Evolutionary conservation across 2,329 filamentous ascomycete species (phyloP).

Genomic region (Bipolaris gigantea): DNA sequence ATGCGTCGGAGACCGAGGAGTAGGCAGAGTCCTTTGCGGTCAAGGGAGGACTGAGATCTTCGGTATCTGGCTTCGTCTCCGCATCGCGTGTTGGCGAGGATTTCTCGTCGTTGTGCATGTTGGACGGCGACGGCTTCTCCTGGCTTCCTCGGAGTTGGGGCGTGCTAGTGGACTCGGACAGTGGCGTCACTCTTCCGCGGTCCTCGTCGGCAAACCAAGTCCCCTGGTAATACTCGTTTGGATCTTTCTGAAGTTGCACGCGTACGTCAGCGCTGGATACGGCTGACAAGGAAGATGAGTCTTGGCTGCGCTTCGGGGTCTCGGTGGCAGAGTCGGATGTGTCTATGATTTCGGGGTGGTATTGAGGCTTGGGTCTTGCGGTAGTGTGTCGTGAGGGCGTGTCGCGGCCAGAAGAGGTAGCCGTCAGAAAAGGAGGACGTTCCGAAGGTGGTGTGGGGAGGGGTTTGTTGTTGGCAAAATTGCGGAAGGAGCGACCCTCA

Average conservation of each 20-base stretch:
- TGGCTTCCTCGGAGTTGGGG: slow-evolving; percentile 19
- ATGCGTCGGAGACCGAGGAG: slow-evolving; percentile 43
- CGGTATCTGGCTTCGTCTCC: slow-evolving; percentile 16
- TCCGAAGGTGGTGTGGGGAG: slow-evolving; percentile 40
- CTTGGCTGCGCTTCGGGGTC: slow-evolving; percentile 23
- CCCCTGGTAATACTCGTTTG: slow-evolving; percentile 28
- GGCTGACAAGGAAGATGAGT: slow-evolving; percentile 15
- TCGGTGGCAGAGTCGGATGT: slow-evolving; percentile 25
- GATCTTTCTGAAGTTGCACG: slow-evolving; percentile 18
- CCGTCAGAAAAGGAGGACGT: slow-evolving; percentile 28
- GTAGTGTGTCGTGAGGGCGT: slow-evolving; percentile 20
- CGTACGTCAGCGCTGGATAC: slow-evolving; percentile 20
- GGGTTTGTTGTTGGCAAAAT: slow-evolving; percentile 41
- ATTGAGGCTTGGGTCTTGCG: slow-evolving; percentile 17
- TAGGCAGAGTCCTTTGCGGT: slow-evolving; percentile 46
- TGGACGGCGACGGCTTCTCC: slow-evolving; percentile 15
- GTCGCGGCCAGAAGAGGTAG: slow-evolving; percentile 21
- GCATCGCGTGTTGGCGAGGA: slow-evolving; percentile 12
- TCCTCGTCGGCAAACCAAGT: slow-evolving; percentile 27
- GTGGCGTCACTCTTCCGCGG: slow-evolving; percentile 14
- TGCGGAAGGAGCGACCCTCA: slow-evolving; percentile 38
- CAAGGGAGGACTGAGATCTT: slow-evolving; percentile 36
- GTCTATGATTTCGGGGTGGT: slow-evolving; percentile 21
- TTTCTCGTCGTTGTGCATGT: slow-evolving; percentile 17
- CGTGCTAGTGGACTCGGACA: slow-evolving; percentile 18